Conservation (phyloP, 192 early-diverging fungal species). For the Podila verticillata region DNA sequence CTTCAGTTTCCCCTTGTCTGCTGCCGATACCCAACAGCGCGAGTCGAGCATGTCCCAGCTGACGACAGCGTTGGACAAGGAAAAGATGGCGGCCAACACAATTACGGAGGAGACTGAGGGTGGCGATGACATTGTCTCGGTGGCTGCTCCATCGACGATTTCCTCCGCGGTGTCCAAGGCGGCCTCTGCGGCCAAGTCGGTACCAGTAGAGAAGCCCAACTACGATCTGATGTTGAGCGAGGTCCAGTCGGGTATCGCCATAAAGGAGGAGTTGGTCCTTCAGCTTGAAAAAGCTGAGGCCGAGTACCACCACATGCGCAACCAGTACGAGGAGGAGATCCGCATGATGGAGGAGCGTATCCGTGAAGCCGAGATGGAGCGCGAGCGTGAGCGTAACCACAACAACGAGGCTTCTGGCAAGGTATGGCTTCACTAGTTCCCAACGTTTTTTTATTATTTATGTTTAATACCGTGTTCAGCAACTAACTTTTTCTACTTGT, state of each 20-base stretch:
- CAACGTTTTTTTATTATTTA: neutral
- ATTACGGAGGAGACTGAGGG: conserved; percentile 38
- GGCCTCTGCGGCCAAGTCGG: conserved; percentile 11
- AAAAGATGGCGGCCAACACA: conserved; percentile 37
- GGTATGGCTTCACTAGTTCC: conserved; percentile 7
- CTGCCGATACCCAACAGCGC: conserved; percentile 27
- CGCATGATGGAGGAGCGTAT: conserved; percentile 66
- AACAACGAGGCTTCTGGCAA: conserved; percentile 54
- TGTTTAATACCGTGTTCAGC: neutral
- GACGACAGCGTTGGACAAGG: conserved; percentile 28
- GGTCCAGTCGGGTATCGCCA: conserved; percentile 66
- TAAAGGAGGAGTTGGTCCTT: conserved; percentile 68
- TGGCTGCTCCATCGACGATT: conserved; percentile 10
- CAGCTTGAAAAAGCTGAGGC: conserved; percentile 65
- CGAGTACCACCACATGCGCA: conserved; percentile 67
- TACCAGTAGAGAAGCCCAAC: conserved; percentile 19
- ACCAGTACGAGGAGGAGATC: conserved; percentile 79
- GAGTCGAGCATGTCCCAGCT: conserved; percentile 27
- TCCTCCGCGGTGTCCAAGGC: conserved; percentile 4
- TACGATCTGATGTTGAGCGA: conserved; percentile 60
- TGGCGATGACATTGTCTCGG: neutral
- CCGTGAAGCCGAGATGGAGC: conserved; percentile 70
- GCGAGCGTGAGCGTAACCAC: conserved; percentile 52
- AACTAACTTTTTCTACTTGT: neutral
- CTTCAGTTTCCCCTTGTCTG: conserved; percentile 39